Evolutionary conservation across 345 rosid species (phyloP).

Genomic region (Trapa incisa): DNA sequence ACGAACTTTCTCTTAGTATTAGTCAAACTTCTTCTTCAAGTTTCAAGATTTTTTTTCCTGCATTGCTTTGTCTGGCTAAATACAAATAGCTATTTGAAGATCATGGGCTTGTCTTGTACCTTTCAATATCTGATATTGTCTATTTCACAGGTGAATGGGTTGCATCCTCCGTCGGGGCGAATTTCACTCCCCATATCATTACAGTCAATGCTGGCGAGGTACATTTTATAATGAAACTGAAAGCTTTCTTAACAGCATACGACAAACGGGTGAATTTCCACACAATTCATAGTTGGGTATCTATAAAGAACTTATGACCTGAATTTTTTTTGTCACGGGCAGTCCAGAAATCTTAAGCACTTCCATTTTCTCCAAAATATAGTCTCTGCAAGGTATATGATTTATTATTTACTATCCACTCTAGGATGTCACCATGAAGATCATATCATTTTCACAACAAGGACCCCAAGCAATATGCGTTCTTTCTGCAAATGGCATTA

Average conservation of each 20-base stretch:
- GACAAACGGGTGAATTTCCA: background rate
- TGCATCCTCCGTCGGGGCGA: conserved; percentile 80
- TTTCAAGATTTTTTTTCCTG: no score
- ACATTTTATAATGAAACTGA: conserved; percentile 4
- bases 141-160: conserved; percentile 72
- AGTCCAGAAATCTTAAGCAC: background rate
- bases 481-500: conserved; percentile 86
- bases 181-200: conserved; percentile 87
- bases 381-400: background rate
- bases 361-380: background rate
- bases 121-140: background rate
- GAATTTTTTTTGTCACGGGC: background rate
- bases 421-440: conserved; percentile 95
- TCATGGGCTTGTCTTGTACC: background rate
- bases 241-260: background rate
- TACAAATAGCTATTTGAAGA: background rate
- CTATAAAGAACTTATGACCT: background rate
- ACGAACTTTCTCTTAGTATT: no score
- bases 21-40: no score
- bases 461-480: conserved; percentile 93
- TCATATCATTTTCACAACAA: conserved; percentile 97
- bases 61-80: no score
- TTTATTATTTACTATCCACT: conserved; percentile 9
- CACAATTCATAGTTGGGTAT: background rate
- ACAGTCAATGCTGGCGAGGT: conserved; percentile 94